Percentiles rank a stretch among this genome's conserved stretches.
Evolutionary conservation across 2,329 filamentous ascomycete genomes (phyloP).

Genomic region (Ceratocystis cubensis): DNA sequence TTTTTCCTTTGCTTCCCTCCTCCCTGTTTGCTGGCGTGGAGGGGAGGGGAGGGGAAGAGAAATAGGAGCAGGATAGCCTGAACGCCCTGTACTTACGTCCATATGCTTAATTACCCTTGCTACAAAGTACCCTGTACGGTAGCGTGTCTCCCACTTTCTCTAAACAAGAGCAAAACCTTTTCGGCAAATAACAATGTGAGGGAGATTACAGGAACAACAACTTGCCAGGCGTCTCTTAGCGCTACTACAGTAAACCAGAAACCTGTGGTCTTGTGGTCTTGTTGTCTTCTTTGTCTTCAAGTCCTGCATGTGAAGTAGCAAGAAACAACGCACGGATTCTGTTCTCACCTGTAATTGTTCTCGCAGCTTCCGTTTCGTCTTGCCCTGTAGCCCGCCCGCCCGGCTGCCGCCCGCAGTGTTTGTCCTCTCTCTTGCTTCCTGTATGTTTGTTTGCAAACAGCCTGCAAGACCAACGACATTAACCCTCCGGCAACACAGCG

Average conservation of each 20-base stretch:
- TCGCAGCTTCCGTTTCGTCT: background rate
- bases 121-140: background rate
- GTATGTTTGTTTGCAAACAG: background rate
- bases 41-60: too few relatives aligned
- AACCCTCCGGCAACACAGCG: too few relatives aligned
- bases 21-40: background rate
- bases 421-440: background rate
- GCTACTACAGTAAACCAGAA: background rate
- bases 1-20: background rate
- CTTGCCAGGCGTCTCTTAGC: background rate
- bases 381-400: background rate
- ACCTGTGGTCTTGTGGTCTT: background rate
- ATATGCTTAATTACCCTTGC: conserved; percentile 1
- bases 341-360: background rate
- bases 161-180: background rate
- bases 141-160: background rate
- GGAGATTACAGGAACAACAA: conserved; percentile 14
- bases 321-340: conserved; percentile 7
- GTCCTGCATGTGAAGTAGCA: too few relatives aligned
- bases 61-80: background rate
- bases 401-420: background rate
- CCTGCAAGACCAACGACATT: background rate
- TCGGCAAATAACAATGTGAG: conserved; percentile 12
- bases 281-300: background rate
- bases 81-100: background rate